phyloP scores from a whole-genome alignment of 1,284 basidiomycete genomes.

The Tilletia horrida region DNA sequence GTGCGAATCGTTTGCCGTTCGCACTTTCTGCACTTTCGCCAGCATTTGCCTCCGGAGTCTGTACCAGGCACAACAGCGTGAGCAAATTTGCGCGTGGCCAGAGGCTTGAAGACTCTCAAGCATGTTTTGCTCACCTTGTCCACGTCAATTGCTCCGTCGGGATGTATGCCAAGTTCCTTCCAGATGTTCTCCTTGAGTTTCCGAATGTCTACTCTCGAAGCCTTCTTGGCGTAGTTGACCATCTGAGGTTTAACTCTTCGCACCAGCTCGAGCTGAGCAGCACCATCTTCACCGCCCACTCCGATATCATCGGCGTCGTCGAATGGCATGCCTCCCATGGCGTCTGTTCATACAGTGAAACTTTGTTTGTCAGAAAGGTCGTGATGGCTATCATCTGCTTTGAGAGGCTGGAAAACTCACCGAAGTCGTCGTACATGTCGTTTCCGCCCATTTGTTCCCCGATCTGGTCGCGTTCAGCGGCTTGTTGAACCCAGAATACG shows the following conservation, averaged over 20 bases:
- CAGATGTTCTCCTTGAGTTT: constrained; percentile 98
- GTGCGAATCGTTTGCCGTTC: constrained; percentile 62
- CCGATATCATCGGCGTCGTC: constrained; percentile 22
- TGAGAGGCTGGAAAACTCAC: constrained; percentile 11
- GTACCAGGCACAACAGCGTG: too few species aligned
- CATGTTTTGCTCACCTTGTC: constrained; percentile 55
- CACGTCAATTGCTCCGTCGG: neutral
- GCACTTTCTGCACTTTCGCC: too few species aligned
- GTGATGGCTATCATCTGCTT: neutral
- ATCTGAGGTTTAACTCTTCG: constrained; percentile 72
- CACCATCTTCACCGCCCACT: constrained; percentile 2
- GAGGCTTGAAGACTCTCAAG: constrained; percentile 26
- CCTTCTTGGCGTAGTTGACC: constrained; percentile 91
- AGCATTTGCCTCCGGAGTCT: neutral
- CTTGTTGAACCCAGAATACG: constrained; percentile 90
- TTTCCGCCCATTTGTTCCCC: constrained; percentile 57
- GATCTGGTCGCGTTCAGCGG: constrained; percentile 62
- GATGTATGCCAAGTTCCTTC: constrained; percentile 66
- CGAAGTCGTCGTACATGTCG: constrained; percentile 59
- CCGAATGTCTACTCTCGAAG: constrained; percentile 93
- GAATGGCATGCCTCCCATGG: constrained; percentile 25
- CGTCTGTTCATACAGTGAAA: constrained; percentile 41
- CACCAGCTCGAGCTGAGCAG: constrained; percentile 7
- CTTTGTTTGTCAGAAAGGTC: neutral
- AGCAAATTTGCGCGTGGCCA: too few species aligned